Evolutionary conservation across 371 early-diverging fungal species (phyloP).

Genomic region (Mortierella sp.): DNA sequence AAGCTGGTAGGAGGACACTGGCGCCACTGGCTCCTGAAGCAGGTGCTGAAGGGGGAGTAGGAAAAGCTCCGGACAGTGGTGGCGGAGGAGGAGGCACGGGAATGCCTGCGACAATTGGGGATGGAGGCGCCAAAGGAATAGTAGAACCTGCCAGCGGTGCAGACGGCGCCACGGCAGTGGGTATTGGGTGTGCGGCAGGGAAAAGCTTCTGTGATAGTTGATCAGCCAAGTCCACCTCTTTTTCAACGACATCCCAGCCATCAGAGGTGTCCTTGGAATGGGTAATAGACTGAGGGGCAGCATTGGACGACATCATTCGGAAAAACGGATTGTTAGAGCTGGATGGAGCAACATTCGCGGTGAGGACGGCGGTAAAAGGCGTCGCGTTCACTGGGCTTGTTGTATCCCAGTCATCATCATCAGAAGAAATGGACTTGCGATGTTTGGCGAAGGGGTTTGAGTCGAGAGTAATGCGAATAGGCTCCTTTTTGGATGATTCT

Average conservation of each 20-base stretch:
- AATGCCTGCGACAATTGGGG: conserved; percentile 5
- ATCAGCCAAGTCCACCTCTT: conserved; percentile 42
- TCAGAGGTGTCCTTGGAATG: conserved; percentile 57
- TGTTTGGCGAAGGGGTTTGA: conserved; percentile 52
- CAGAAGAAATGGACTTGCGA: conserved; percentile 46
- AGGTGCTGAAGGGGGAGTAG: neutral
- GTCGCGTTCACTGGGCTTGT: conserved; percentile 45
- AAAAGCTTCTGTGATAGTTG: conserved; percentile 35
- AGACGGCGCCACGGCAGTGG: conserved; percentile 10
- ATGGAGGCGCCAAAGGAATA: neutral
- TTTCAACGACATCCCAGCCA: conserved; percentile 59
- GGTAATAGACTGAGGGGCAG: neutral
- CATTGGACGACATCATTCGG: conserved; percentile 40
- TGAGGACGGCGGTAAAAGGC: conserved; percentile 14
- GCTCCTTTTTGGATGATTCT: conserved; percentile 27
- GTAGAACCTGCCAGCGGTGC: conserved; percentile 20
- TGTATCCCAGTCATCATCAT: conserved; percentile 54
- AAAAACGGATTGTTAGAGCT: conserved; percentile 48
- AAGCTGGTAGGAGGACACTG: neutral
- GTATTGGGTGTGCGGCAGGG: neutral
- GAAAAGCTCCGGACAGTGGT: neutral
- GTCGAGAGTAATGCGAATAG: conserved; percentile 48
- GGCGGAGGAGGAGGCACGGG: conserved; percentile 28
- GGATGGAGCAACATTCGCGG: neutral
- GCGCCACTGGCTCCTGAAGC: neutral